Conservation (phyloP, 805 yeast genomes). For the Kuraishia capsulata region DNA sequence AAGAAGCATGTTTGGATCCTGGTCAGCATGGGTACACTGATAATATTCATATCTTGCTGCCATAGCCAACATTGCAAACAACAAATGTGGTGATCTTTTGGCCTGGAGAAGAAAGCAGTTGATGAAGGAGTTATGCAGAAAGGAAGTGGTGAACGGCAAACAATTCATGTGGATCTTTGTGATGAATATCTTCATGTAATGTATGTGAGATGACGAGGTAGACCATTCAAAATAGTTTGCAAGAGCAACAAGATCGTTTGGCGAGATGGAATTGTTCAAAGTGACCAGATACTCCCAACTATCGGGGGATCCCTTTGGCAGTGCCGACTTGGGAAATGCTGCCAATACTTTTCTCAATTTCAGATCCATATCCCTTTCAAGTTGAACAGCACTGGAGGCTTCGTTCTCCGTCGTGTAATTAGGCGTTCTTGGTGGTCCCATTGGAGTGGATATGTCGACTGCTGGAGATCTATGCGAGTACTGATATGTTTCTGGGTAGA, state of each 20-base stretch:
- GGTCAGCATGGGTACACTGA: constrained; percentile 7
- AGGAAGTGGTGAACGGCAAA: constrained; percentile 25
- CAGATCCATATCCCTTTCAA: background rate
- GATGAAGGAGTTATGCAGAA: constrained; percentile 22
- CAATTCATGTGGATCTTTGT: constrained; percentile 24
- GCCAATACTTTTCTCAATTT: background rate
- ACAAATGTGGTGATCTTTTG: constrained; percentile 46
- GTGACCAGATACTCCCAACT: constrained; percentile 15
- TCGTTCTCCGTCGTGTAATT: background rate
- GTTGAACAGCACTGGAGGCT: background rate
- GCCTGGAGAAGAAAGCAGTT: constrained; percentile 21
- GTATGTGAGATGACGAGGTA: constrained; percentile 19
- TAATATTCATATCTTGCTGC: constrained; percentile 49
- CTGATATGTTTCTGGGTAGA: background rate
- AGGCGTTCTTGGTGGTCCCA: background rate
- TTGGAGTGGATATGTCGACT: background rate
- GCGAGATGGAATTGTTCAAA: constrained; percentile 17
- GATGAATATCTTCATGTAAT: constrained; percentile 21
- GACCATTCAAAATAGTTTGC: constrained; percentile 22
- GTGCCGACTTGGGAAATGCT: constrained; percentile 1
- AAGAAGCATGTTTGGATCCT: background rate
- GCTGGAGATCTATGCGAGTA: background rate
- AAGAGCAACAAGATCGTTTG: constrained; percentile 14
- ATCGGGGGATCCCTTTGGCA: background rate
- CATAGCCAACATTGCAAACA: constrained; percentile 65